Conservation (phyloP, 345 rosid genomes). For the Reutealis trisperma region DNA sequence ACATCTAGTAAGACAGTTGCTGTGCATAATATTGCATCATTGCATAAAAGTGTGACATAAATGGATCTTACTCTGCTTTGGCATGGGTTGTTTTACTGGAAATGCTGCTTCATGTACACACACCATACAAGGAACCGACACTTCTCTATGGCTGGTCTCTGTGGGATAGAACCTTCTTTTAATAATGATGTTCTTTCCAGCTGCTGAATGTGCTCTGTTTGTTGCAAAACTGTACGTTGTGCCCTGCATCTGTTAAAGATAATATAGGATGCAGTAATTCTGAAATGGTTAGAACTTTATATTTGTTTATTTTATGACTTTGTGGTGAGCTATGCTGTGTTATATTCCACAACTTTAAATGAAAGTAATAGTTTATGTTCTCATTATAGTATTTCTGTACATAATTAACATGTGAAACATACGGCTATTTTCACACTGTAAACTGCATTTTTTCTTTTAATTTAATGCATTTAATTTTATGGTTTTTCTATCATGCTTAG, state of each 20-base stretch:
- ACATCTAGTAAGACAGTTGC: neutral
- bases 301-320: neutral
- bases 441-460: neutral
- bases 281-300: neutral
- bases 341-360: neutral
- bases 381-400: neutral
- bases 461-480: neutral
- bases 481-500: neutral
- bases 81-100: neutral
- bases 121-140: neutral
- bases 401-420: neutral
- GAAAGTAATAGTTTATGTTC: neutral
- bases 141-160: neutral
- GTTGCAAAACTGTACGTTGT: neutral
- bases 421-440: neutral
- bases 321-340: neutral
- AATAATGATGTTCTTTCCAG: neutral
- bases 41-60: neutral
- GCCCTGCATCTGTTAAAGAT: neutral
- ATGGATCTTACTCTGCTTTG: neutral
- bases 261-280: neutral
- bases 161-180: neutral
- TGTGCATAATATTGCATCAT: neutral
- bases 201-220: constrained; percentile 6
- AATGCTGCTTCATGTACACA: neutral